Conservation (phyloP, 108 stramenopile species). For the Cylindrotheca fusiformis region DNA sequence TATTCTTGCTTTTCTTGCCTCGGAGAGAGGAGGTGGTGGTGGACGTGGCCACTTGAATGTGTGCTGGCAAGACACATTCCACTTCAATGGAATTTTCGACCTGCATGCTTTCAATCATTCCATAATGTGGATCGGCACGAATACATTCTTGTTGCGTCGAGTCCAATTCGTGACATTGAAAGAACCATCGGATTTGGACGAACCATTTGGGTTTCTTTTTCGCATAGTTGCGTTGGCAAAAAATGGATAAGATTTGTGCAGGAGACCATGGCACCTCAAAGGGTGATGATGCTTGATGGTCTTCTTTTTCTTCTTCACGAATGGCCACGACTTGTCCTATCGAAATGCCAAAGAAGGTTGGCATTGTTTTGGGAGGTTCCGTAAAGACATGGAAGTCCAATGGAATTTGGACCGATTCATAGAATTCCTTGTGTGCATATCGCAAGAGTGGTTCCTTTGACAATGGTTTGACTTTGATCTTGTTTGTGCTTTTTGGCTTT, state of each 20-base stretch:
- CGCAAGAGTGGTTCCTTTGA: too few species aligned
- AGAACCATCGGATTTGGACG: slow-evolving; percentile 7
- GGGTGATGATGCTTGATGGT: neutral
- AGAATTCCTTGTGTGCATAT: too few species aligned
- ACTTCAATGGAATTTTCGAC: slow-evolving; percentile 1
- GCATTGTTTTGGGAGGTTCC: too few species aligned
- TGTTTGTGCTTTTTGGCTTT: slow-evolving; percentile 1
- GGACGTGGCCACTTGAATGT: slow-evolving; percentile 7
- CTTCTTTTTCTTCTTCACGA: too few species aligned
- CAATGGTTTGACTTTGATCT: slow-evolving; percentile 1
- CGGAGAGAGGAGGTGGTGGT: neutral
- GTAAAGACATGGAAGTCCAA: too few species aligned
- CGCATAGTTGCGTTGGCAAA: too few species aligned
- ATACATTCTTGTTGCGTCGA: neutral
- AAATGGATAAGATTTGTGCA: slow-evolving; percentile 16
- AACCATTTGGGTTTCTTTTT: slow-evolving; percentile 4
- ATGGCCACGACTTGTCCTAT: neutral
- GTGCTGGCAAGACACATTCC: slow-evolving; percentile 10
- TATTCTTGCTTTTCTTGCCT: too few species aligned
- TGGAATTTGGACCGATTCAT: too few species aligned
- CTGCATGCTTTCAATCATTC: slow-evolving; percentile 6
- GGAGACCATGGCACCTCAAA: slow-evolving; percentile 2
- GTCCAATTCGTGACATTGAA: neutral
- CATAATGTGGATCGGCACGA: neutral
- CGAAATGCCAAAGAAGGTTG: neutral